Base-by-base conservation (phyloP, 176 grass and related monocot species). In the Chloris gayana region DNA sequence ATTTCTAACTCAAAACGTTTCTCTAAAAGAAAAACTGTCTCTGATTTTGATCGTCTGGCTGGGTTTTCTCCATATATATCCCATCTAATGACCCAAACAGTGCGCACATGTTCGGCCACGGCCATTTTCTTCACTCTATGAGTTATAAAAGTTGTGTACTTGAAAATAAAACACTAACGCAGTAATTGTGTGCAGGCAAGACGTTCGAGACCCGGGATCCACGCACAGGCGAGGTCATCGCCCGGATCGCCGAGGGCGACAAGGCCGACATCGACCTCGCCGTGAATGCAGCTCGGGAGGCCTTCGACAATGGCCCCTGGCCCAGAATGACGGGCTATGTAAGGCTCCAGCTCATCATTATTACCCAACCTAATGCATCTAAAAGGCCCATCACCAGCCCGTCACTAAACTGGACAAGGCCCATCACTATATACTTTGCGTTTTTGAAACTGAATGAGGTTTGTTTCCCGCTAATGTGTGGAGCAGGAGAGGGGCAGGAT, bases 321-420 rank as follows among this genome's bases (percentile, higher is more conserved):
- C 95, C 95, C 10, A 89, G 88, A 44, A 92, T 98, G 92, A n/a
- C 95, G 13, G 95, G 95, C 19, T 93, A 80, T 54, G 95, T 98
- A 93, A 3, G 89, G 47, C 8, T 27, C 18, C 3, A 7, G 10
- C 6, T 7, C 38, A 57, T 15, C 5, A 3, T 35, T 35, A 3
- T 35, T 35, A 35, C 2, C 2, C 2, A 35, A 35, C 34, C 34
- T 35, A 35, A 35, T 35, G 34, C 34, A 35, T 49, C 14, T 49
- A 14, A 6, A 56, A 22, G 21, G 51, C 21, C 17, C 51, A n/a
- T 22, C 0, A n/a, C 21, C 0, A 13, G 53, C 6, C 53, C 53
- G 19, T 56, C 21, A 25, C 8, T 59, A 59, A 29, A 1, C 14
- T 44, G 41, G 9, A 44, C 41, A 44, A 44, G 41, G 41, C 41